Evolutionary conservation across 495 filamentous ascomycete genomes (phyloP), one percentile per base, ranked within the genome.

Genomic region (Neurospora sp.): DNA sequence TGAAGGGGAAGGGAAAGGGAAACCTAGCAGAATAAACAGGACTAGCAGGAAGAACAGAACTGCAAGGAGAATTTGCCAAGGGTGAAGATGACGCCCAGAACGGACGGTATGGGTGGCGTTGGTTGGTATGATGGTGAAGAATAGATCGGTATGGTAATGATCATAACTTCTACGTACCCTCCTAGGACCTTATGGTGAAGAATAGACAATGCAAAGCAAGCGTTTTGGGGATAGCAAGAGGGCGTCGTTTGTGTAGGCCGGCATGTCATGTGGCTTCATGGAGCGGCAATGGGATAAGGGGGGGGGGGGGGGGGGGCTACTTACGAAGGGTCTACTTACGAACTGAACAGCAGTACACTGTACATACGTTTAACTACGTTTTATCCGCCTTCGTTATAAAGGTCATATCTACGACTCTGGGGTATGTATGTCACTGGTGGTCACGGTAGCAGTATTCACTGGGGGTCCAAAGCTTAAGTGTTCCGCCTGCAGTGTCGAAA

Each of bases 1-100:
- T 62, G 54, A 36, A 36, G 15, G 28, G 15, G 28, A 66, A 66
- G 24, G 5, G 21, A 2, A 59, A 59, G 48, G 10, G 42, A 40
- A 72, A 74, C 80, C 48, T 71, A 76, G 39, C 72, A 77, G 34
- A 71, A 77, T 9, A 76, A 76, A 45, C 70, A 34, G 31, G 70
- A 42, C 70, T 45, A 71, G 70, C 40, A 42, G 24, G 40, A 59
- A 39, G 17, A 71, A 36, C 70, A 71, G 70, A 28, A 71, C 39
- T 62, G 42, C 39, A 62, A 66, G 43, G 71, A 71, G 36, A 71
- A 71, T 28, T 7, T 71, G 70, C 24, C 38, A 40, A 39, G 36
- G 28, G 54, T 19, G 54, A 36, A 9, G 1, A 66, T 34, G 3
- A 39, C 3, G n/a, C 48, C 48, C 48, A 59, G 48, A 7, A 28